These are phyloP conservation scores for Dispira simplex DNA, from an alignment of 192 early-diverging fungal genomes.

Conservation along the genomic window DNA sequence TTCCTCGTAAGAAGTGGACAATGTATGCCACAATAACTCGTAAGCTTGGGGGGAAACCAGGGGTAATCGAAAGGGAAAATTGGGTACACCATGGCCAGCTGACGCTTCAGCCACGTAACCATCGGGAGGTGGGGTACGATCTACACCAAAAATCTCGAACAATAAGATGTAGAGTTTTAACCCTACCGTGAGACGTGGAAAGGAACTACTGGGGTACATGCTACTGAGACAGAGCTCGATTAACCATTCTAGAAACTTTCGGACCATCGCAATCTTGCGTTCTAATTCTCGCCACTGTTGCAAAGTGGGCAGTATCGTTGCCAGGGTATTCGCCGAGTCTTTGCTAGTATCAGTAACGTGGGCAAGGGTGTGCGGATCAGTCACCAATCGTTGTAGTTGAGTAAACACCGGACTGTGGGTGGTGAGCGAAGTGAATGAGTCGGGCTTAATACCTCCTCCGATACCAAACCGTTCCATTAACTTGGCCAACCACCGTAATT, in stretches of 20 bases:
- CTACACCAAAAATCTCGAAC: constrained; percentile 35
- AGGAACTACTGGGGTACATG: constrained; percentile 61
- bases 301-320: not conserved
- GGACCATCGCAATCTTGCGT: constrained; percentile 25
- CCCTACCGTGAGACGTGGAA: constrained; percentile 45
- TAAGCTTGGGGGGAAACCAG: constrained; percentile 26
- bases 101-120: constrained; percentile 21
- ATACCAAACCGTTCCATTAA: not conserved
- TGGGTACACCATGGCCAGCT: constrained; percentile 13
- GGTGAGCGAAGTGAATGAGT: not conserved
- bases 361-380: not conserved
- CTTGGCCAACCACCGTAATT: not conserved
- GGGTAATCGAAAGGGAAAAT: constrained; percentile 38
- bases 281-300: too few species aligned
- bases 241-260: constrained; percentile 43
- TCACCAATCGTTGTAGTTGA: not conserved
- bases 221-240: constrained; percentile 34
- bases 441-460: not conserved
- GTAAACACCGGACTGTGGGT: not conserved
- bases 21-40: constrained; percentile 39
- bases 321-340: not conserved
- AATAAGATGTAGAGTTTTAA: constrained; percentile 34
- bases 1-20: constrained; percentile 57
- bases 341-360: not conserved
- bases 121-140: constrained; percentile 26